A percentile compares a stretch with the other conserved stretches of the same genome.
Conservation (phyloP, 1,284 basidiomycete species). For the Boletus calvinii region DNA sequence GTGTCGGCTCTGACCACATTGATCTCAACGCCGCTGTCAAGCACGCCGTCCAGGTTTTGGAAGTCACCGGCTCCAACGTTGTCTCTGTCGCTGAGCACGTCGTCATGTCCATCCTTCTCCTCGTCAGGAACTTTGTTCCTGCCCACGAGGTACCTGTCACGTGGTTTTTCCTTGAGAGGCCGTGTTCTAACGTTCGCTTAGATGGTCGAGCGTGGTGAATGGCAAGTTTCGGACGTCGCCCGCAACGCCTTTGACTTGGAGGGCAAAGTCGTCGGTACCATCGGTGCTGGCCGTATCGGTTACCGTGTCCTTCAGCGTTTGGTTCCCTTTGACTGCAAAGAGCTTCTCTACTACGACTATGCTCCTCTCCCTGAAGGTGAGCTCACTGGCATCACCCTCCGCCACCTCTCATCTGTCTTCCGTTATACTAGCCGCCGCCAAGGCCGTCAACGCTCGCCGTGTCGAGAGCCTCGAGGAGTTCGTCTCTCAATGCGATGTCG, state of each 20-base stretch:
- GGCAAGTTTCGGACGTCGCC: constrained; percentile 82
- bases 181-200: constrained; percentile 28
- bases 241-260: constrained; percentile 87
- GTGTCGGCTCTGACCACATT: constrained; percentile 93
- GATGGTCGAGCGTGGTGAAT: constrained; percentile 84
- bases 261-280: constrained; percentile 87
- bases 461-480: constrained; percentile 86
- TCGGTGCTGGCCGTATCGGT: constrained; percentile 86
- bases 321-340: constrained; percentile 86
- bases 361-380: constrained; percentile 70
- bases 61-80: constrained; percentile 85
- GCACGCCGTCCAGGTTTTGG: constrained; percentile 78
- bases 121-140: constrained; percentile 72
- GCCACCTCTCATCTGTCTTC: background rate
- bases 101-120: constrained; percentile 72
- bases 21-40: constrained; percentile 89
- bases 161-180: background rate
- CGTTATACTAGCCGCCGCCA: constrained; percentile 52
- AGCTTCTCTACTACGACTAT: constrained; percentile 94
- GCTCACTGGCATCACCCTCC: background rate
- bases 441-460: constrained; percentile 71
- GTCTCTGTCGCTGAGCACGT: constrained; percentile 94
- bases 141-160: constrained; percentile 49
- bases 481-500: constrained; percentile 79
- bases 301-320: constrained; percentile 90